phyloP scores from a whole-genome alignment of 2,329 filamentous ascomycete genomes.

The Phialocephala subalpina region DNA sequence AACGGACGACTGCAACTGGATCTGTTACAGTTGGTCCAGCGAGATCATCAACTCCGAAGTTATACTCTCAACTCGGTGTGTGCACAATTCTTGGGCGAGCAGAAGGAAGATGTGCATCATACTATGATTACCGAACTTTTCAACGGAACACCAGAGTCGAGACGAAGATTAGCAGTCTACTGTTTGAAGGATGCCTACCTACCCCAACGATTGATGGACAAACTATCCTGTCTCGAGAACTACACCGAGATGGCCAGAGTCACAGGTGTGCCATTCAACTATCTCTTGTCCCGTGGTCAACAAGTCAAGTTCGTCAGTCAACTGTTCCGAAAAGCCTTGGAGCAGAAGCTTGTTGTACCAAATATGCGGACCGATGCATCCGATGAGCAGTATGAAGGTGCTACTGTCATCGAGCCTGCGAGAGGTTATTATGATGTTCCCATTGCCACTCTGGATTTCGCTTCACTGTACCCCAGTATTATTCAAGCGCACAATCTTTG shows the following conservation, averaged over 20 bases:
- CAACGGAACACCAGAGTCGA: constrained; percentile 93
- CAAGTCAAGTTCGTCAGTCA: constrained; percentile 99
- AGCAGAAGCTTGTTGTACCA: constrained; percentile 93
- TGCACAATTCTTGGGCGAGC: constrained; percentile 92
- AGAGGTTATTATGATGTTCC: constrained; percentile 95
- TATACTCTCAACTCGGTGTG: constrained; percentile 98
- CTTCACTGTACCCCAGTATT: constrained; percentile 97
- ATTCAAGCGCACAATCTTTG: constrained; percentile 99
- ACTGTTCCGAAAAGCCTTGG: constrained; percentile 91
- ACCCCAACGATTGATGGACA: constrained; percentile 94
- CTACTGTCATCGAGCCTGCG: constrained; percentile 95
- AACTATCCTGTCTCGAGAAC: constrained; percentile 97
- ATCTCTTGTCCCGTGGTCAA: constrained; percentile 87
- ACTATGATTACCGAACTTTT: constrained; percentile 99
- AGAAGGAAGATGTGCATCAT: constrained; percentile 98
- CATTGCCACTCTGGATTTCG: constrained; percentile 97
- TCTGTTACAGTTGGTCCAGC: constrained; percentile 90
- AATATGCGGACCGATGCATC: constrained; percentile 75
- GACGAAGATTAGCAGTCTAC: constrained; percentile 90
- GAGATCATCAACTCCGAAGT: constrained; percentile 93
- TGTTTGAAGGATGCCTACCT: constrained; percentile 98
- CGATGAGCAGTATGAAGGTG: constrained; percentile 95
- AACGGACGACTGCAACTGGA: constrained; percentile 94
- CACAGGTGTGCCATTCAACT: constrained; percentile 97
- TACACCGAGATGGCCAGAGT: constrained; percentile 99